These are phyloP conservation scores for Ormosia semicastrata DNA, from an alignment of 306 rosid species.

Conservation along the genomic window DNA sequence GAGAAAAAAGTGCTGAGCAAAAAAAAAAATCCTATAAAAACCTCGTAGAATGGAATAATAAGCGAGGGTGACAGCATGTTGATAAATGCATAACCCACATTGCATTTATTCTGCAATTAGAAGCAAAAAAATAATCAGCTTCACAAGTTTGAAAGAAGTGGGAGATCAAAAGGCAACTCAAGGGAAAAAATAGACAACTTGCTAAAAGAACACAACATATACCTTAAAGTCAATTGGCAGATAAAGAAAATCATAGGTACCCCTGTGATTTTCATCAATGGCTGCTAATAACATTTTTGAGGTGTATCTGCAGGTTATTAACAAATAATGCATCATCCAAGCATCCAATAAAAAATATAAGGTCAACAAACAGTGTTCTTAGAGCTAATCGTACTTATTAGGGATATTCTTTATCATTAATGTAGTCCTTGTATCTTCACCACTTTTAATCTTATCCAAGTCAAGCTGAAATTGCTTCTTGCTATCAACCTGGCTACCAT, in stretches of 20 bases:
- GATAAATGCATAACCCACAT: constrained; percentile 98
- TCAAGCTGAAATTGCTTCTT: constrained; percentile 96
- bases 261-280: constrained; percentile 85
- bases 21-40: background rate
- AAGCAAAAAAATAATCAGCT: constrained; percentile 22
- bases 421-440: constrained; percentile 93
- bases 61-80: constrained; percentile 93
- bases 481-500: constrained; percentile 70
- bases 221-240: constrained; percentile 99
- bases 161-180: background rate
- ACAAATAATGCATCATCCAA: constrained; percentile 12
- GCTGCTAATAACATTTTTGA: constrained; percentile 97
- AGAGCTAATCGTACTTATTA: constrained; percentile 67
- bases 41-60: constrained; percentile 85
- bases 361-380: background rate
- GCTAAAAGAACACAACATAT: constrained; percentile 14
- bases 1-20: background rate
- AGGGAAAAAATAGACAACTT: background rate
- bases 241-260: constrained; percentile 93
- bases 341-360: constrained; percentile 1
- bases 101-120: constrained; percentile 87
- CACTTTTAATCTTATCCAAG: constrained; percentile 75
- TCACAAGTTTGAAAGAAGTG: background rate
- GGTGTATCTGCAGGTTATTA: constrained; percentile 68
- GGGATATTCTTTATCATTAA: constrained; percentile 98